These are phyloP conservation scores for Acacia crassicarpa DNA, from an alignment of 306 rosid species.

Conservation along the genomic window DNA sequence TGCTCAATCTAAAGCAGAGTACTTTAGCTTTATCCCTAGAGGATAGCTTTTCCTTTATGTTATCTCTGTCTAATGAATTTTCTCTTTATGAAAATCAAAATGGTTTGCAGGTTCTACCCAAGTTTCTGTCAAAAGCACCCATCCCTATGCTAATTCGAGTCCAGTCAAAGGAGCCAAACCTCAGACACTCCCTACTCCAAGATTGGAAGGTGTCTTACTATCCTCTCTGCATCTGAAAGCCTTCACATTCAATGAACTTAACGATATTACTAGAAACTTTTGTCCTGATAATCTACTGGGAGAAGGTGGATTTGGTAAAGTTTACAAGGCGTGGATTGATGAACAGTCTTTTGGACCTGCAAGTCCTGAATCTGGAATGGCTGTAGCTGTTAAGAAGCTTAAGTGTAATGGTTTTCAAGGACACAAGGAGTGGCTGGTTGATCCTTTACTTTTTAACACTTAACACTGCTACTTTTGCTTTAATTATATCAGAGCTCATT, in stretches of 20 bases:
- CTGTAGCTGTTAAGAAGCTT: slow-evolving; percentile 72
- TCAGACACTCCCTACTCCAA: slow-evolving; percentile 42
- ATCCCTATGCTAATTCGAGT: background rate
- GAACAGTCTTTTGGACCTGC: slow-evolving; percentile 44
- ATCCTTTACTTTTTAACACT: background rate
- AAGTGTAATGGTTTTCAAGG: slow-evolving; percentile 72
- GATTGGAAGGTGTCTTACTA: slow-evolving; percentile 67
- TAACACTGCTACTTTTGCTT: background rate
- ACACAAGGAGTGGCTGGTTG: slow-evolving; percentile 82
- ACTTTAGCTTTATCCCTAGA: background rate
- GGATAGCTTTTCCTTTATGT: background rate
- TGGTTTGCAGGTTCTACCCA: slow-evolving; percentile 14
- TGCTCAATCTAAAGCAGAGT: background rate
- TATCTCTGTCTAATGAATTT: background rate
- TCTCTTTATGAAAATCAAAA: background rate
- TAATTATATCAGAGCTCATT: slow-evolving; percentile 15
- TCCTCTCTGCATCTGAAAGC: slow-evolving; percentile 55
- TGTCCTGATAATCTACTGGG: slow-evolving; percentile 64
- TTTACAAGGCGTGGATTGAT: slow-evolving; percentile 75
- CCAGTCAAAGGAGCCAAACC: background rate
- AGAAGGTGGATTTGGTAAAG: slow-evolving; percentile 79
- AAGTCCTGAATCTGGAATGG: slow-evolving; percentile 61
- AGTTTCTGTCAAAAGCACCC: slow-evolving; percentile 8
- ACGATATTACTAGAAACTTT: slow-evolving; percentile 63
- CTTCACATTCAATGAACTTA: slow-evolving; percentile 62